Evolutionary conservation across 768 basidiomycete species (phyloP), one percentile per base, ranked within the genome.

Genomic region (Brasilioporus rufonigricans): DNA sequence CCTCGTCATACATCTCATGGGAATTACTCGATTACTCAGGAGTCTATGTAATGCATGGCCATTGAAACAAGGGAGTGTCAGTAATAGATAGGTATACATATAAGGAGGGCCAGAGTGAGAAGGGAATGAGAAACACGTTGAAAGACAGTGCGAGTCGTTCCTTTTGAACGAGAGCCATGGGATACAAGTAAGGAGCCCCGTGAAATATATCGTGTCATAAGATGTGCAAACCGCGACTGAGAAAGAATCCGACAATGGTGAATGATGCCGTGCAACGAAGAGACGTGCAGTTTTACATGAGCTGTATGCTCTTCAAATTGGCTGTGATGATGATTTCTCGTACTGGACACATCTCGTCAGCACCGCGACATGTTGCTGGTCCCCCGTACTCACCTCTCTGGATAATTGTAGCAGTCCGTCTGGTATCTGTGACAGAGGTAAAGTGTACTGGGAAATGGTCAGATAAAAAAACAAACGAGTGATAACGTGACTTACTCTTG

Each of bases 361-460:
- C 26, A 41, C 39, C 11, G 48, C 21, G 40, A 27, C 26, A 39
- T n/a, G 8, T 16, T 19, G 23, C 2, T 48, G 47, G 49, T 43
- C 27, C 4, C n/a, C 9, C 11, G 26, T 24, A 71, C 82, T 54
- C 61, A 90, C 89, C 89, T 56, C 79, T 80, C 32, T 82, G 74
- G 61, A 92, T 91, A 63, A 92, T 91, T 16, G 79, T 85, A 36
- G 80, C 76, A 35, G 90, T 92, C 60, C 78, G 76, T 66, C 80
- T 78, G 55, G 87, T 90, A 72, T 92, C 89, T n/a, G 85, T 90
- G 46, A 92, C 90, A 49, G 87, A 80, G 11, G 90, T 92, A 53
- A 85, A 76, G 69, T 92, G 89, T 50, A 89, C 90, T 92, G 58
- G 36, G 33, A 21, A 0, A 16, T 14, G 8, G 24, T 72, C 24